phyloP scores from a whole-genome alignment of 2,329 filamentous ascomycete genomes.

The Cryoendolithus antarcticus region DNA sequence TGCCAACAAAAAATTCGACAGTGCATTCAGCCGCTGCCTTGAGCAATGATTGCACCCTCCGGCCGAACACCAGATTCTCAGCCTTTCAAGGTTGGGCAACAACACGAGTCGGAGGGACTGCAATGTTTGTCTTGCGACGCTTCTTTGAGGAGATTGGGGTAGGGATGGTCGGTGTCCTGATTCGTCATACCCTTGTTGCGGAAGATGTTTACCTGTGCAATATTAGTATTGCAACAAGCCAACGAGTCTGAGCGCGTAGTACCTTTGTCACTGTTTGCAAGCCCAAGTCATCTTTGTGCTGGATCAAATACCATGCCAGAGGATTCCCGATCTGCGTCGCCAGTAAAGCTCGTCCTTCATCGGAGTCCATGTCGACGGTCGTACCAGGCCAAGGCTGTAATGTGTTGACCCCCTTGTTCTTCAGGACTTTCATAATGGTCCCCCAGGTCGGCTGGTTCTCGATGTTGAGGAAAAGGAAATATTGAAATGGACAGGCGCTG shows the following conservation, averaged over 20 bases:
- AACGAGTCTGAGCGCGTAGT: neutral
- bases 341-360: conserved; percentile 2
- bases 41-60: too few relatives aligned
- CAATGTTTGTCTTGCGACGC: conserved; percentile 1
- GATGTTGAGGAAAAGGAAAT: conserved; percentile 3
- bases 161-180: conserved; percentile 2
- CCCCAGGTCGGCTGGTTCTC: conserved; percentile 2
- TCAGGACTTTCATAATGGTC: conserved; percentile 1
- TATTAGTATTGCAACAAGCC: neutral
- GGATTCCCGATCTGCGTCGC: conserved; percentile 2
- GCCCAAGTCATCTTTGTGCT: conserved; percentile 3
- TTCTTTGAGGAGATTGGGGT: conserved; percentile 1
- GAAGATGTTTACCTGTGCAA: conserved; percentile 1
- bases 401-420: conserved; percentile 1
- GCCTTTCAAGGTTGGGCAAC: conserved; percentile 1
- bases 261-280: conserved; percentile 1
- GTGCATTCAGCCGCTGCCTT: too few relatives aligned
- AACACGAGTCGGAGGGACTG: conserved; percentile 1
- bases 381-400: conserved; percentile 3
- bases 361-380: neutral
- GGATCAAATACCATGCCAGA: conserved; percentile 4
- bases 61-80: too few relatives aligned
- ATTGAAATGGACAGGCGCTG: neutral
- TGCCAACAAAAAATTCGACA: too few relatives aligned
- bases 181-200: conserved; percentile 4